A percentile compares a stretch with the other conserved stretches of the same genome.
Evolutionary conservation across 129 eudicot genomes (phyloP).

Genomic region (Gnaphalium uliginosum): DNA sequence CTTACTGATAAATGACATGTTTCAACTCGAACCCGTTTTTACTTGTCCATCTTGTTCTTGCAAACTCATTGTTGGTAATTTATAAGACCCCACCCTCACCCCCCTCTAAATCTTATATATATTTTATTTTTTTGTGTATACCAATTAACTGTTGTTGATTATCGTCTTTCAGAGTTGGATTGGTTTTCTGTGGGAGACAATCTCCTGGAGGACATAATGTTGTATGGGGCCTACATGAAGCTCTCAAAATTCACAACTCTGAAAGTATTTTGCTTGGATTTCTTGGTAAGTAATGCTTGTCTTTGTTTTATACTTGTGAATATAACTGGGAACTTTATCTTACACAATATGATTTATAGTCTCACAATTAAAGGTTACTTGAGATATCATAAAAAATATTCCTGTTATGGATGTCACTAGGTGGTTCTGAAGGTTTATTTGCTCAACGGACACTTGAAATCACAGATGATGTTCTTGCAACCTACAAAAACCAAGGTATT

Average conservation of each 20-base stretch:
- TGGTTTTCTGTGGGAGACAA: slow-evolving; percentile 95
- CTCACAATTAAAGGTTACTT: background rate
- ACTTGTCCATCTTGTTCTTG: background rate
- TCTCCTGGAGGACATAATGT: slow-evolving; percentile 99
- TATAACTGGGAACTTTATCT: background rate
- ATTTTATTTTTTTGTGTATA: background rate
- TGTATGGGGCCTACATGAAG: slow-evolving; percentile 87
- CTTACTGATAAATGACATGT: background rate
- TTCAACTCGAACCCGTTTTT: background rate
- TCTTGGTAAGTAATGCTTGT: slow-evolving; percentile 49
- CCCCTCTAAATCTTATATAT: too few species aligned
- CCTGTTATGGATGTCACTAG: slow-evolving; percentile 43
- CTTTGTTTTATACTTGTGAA: background rate
- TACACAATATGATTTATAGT: background rate
- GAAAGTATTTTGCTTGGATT: slow-evolving; percentile 81
- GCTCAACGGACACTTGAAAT: slow-evolving; percentile 82
- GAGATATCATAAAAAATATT: background rate
- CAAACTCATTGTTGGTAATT: background rate
- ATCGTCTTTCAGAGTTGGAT: slow-evolving; percentile 70
- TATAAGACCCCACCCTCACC: background rate
- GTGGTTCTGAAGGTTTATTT: slow-evolving; percentile 98
- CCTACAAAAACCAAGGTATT: slow-evolving; percentile 95
- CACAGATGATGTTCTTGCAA: slow-evolving; percentile 73
- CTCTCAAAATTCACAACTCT: slow-evolving; percentile 79
- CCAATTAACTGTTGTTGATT: background rate